Percentiles rank a stretch among this genome's conserved stretches.
Conservation (phyloP, 2,329 filamentous ascomycete genomes). For the Aspergillus tubingensis region DNA sequence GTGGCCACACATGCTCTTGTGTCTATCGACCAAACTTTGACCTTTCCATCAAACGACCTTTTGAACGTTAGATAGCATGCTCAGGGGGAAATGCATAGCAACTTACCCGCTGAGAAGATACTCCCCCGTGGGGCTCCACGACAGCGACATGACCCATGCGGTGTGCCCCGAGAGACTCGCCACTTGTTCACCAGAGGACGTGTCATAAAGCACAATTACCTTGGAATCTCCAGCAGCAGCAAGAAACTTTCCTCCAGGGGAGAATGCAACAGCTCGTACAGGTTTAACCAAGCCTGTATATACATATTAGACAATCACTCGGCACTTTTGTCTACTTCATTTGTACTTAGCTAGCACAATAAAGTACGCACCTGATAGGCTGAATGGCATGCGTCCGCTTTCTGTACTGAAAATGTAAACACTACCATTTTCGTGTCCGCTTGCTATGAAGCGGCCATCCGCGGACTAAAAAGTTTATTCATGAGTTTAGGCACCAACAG, state of each 20-base stretch:
- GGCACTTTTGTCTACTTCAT: neutral
- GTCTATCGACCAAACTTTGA: slow-evolving; percentile 94
- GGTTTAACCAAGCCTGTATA: slow-evolving; percentile 77
- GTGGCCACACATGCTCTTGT: slow-evolving; percentile 83
- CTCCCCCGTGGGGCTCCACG: slow-evolving; percentile 93
- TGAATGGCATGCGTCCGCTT: slow-evolving; percentile 80
- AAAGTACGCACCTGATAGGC: slow-evolving; percentile 67
- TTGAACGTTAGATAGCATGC: neutral
- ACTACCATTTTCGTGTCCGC: slow-evolving; percentile 86
- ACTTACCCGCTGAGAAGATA: slow-evolving; percentile 77
- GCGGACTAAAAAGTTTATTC: slow-evolving; percentile 49
- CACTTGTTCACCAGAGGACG: slow-evolving; percentile 87
- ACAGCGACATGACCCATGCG: slow-evolving; percentile 86
- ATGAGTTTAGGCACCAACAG: slow-evolving; percentile 15
- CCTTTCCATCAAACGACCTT: slow-evolving; percentile 84
- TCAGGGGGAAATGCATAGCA: slow-evolving; percentile 5
- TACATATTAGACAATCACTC: slow-evolving; percentile 15
- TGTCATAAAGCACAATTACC: slow-evolving; percentile 89
- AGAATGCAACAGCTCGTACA: slow-evolving; percentile 83
- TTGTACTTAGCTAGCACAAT: neutral
- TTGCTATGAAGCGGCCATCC: slow-evolving; percentile 84
- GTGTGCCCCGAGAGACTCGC: slow-evolving; percentile 77
- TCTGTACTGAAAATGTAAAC: slow-evolving; percentile 96
- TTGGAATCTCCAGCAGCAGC: slow-evolving; percentile 88
- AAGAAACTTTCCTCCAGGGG: slow-evolving; percentile 77